Conservation (phyloP, 2,329 filamentous ascomycete genomes). For the Tolypocladium ophioglossoides region DNA sequence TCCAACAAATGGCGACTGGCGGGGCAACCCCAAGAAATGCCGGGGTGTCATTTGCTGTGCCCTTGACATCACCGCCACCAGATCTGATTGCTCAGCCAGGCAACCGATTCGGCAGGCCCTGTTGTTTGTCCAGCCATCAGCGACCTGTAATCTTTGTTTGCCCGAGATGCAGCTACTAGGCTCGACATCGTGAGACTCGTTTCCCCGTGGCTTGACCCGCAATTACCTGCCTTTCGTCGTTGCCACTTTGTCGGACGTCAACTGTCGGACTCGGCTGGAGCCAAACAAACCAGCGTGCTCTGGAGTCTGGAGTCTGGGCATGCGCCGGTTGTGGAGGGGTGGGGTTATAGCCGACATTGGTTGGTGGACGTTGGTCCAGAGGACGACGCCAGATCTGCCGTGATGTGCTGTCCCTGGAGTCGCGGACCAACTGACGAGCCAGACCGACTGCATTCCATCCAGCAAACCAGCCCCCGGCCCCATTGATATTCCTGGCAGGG, state of each 20-base stretch:
- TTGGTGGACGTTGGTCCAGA: not conserved
- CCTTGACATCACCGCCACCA: not conserved
- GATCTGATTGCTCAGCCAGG: not conserved
- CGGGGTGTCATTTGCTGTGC: not conserved
- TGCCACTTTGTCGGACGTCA: not conserved
- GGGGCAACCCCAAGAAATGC: not conserved
- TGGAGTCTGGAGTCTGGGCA: not conserved
- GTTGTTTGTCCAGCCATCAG: not conserved
- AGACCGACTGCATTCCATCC: not conserved
- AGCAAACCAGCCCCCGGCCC: not conserved
- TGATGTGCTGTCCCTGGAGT: not conserved
- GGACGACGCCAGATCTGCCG: not conserved
- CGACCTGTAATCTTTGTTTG: not conserved
- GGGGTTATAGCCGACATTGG: not conserved
- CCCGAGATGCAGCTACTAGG: not conserved
- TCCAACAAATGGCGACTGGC: not conserved
- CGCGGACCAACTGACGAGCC: not conserved
- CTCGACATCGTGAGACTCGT: not conserved
- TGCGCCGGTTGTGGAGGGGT: not conserved
- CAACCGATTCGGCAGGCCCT: not conserved
- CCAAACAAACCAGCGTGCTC: not conserved
- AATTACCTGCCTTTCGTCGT: not conserved
- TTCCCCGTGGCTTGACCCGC: not conserved
- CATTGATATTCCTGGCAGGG: not conserved
- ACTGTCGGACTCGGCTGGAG: not conserved